phyloP scores from a whole-genome alignment of 2,329 filamentous ascomycete species.

The Aureobasidium lini region DNA sequence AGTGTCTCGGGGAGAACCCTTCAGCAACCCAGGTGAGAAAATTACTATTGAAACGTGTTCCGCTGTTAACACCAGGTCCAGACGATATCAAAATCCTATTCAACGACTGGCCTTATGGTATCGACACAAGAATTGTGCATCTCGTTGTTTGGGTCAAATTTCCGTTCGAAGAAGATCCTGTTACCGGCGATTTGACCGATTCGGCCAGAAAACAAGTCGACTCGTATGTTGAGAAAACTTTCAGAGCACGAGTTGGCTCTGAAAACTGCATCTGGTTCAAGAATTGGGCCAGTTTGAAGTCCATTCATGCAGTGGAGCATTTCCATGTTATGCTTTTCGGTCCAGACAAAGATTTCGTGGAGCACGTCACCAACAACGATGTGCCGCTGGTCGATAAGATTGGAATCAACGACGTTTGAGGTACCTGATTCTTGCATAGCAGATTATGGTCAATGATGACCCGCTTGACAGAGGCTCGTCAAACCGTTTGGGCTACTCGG shows the following conservation, averaged over 20 bases:
- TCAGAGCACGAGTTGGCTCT: constrained; percentile 46
- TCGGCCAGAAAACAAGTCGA: constrained; percentile 59
- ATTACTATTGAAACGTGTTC: constrained; percentile 17
- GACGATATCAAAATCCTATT: constrained; percentile 65
- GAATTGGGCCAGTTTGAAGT: constrained; percentile 83
- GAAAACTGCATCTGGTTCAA: constrained; percentile 75
- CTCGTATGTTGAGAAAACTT: constrained; percentile 60
- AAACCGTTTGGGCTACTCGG: background rate
- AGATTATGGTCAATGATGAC: background rate
- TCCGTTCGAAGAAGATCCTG: constrained; percentile 60
- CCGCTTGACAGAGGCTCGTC: background rate
- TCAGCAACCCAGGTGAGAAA: constrained; percentile 35
- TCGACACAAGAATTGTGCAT: constrained; percentile 71
- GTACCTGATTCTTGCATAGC: background rate
- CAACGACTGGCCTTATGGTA: constrained; percentile 93
- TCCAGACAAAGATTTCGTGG: constrained; percentile 62
- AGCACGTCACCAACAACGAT: constrained; percentile 65
- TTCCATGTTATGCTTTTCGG: constrained; percentile 89
- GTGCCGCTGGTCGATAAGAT: constrained; percentile 46
- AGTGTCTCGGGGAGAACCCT: constrained; percentile 33
- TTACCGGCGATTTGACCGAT: constrained; percentile 59
- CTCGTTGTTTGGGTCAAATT: constrained; percentile 94
- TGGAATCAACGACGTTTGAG: constrained; percentile 8
- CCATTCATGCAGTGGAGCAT: constrained; percentile 79
- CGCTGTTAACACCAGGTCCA: constrained; percentile 19